These are phyloP conservation scores for Arthrobotrys pseudoclavata DNA, from an alignment of 2,329 filamentous ascomycete species.

Conservation along the genomic window DNA sequence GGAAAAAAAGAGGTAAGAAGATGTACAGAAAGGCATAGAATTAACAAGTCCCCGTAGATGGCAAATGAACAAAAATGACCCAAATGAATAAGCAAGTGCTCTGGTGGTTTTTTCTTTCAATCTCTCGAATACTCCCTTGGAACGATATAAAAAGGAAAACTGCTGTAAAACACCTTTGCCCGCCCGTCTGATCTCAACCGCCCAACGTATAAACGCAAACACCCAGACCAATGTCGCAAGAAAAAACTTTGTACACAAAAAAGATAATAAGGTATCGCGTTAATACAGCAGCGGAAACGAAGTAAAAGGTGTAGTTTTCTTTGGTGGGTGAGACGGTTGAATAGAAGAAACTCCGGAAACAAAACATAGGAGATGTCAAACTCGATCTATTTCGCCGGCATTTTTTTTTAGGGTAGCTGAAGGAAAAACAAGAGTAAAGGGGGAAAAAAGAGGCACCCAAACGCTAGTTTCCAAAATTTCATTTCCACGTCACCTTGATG, in stretches of 20 bases:
- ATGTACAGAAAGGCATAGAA: conserved; percentile 39
- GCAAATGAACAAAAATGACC: conserved; percentile 59
- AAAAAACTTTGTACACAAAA: conserved; percentile 57
- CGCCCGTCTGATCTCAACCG: conserved; percentile 53
- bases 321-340: conserved; percentile 25
- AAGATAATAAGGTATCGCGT: conserved; percentile 43
- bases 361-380: conserved; percentile 51
- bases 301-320: conserved; percentile 37
- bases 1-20: conserved; percentile 40
- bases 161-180: conserved; percentile 34
- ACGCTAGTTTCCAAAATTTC: conserved; percentile 41
- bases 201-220: conserved; percentile 45
- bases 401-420: conserved; percentile 27
- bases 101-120: conserved; percentile 21
- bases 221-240: conserved; percentile 38
- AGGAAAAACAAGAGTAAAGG: conserved; percentile 9
- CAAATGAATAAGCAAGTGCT: conserved; percentile 21
- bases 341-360: conserved; percentile 49
- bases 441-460: conserved; percentile 34
- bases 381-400: conserved; percentile 58
- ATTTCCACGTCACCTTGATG: conserved; percentile 44
- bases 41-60: conserved; percentile 53
- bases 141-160: conserved; percentile 34
- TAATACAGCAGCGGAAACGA: conserved; percentile 53
- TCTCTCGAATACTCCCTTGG: conserved; percentile 48